Evolutionary conservation across 305 asterid genomes (phyloP).

Genomic region (Plantago rigida): DNA sequence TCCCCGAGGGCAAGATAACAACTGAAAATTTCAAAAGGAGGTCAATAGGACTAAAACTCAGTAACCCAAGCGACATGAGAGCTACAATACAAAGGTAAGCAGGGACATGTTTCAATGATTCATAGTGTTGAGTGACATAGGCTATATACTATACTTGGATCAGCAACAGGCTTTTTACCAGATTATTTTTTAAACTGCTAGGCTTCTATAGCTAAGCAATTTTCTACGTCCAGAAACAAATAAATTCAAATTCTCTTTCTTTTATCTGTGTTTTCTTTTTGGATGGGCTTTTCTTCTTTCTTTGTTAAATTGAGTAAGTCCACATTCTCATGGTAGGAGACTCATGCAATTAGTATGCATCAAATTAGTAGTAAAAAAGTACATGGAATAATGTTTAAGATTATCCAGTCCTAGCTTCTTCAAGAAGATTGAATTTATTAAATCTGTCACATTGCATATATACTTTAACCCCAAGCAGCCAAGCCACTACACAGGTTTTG

Average conservation of each 20-base stretch:
- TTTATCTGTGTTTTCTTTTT: no score
- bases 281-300: no score
- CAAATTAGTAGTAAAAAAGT: neutral
- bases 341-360: neutral
- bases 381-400: no score
- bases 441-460: no score
- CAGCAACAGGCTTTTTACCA: conserved; percentile 1
- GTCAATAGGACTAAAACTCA: conserved; percentile 16
- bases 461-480: no score
- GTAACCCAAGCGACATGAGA: no score
- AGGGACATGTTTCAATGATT: conserved; percentile 14
- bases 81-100: neutral
- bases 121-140: conserved; percentile 12
- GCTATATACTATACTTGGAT: neutral
- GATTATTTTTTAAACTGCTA: conserved; percentile 16
- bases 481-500: no score
- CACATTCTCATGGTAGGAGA: conserved; percentile 4
- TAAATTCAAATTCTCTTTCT: no score
- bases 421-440: no score
- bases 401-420: no score
- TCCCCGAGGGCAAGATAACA: conserved; percentile 92
- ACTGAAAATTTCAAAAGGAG: conserved; percentile 37
- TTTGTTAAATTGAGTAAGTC: neutral
- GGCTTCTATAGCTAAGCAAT: conserved; percentile 11
- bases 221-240: neutral